Evolutionary conservation across 2,329 filamentous ascomycete genomes (phyloP), one percentile per base, ranked within the genome.

Genomic region (Aspergillus arachidicola): DNA sequence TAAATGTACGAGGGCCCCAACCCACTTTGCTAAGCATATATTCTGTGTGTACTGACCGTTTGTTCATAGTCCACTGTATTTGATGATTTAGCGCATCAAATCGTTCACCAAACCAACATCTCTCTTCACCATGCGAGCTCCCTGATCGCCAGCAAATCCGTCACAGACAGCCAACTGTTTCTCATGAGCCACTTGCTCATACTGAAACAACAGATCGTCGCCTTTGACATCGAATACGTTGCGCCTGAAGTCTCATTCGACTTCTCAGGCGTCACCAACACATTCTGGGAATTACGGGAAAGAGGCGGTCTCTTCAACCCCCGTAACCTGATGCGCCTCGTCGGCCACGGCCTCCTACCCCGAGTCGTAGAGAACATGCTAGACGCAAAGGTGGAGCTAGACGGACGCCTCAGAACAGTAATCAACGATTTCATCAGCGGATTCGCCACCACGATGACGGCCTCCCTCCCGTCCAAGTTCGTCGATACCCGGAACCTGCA

Each of bases 141-240:
- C 6, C 86, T 87, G 64, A 90, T 96, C 69, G 86, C 88, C 61
- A 85, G 85, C 41, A 87, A 87, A 61, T 83, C 85, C n/a, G 81
- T 81, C 75, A 85, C 86, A 1, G 93, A 98, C 74, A 87, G 91
- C 0, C 91, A 97, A 69, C 85, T 99, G 5, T 99, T 99, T 79
- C 89, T 97, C 73, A 90, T 99, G 71, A 95, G 94, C 71, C 97
- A 99, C 75, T 85, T 99, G 2, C 89, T 99, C 57, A 90, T 97
- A 57, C 86, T 99, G 58, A 98, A 98, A 78, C 96, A 97, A 75
- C 92, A 97, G 75, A 91, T 99, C 58, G 89, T 99, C 30, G 94
- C 94, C 11, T 93, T 99, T 65, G 95, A 99, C 79, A 97, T 99
- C 68, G 94, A 90, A 73, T 90, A 86, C 70, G 86, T 89, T 23